Evolutionary conservation across 306 rosid species (phyloP).

Genomic region (Quercus alba): DNA sequence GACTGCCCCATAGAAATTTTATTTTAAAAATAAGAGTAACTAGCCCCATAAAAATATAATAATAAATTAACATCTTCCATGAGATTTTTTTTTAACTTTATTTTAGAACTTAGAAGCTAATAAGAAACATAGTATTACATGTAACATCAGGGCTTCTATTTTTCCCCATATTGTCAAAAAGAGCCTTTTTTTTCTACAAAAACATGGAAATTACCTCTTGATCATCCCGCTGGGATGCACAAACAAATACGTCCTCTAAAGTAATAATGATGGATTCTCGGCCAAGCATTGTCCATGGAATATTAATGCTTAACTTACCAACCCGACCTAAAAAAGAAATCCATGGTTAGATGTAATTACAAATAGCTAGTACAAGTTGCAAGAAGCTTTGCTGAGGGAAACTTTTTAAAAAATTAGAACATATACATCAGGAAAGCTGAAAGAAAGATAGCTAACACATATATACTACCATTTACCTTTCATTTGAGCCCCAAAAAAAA

Average conservation of each 20-base stretch:
- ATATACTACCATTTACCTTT: no score
- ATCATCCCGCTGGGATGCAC: conserved; percentile 84
- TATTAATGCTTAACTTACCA: conserved; percentile 91
- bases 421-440: no score
- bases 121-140: neutral
- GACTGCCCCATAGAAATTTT: conserved; percentile 6
- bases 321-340: conserved; percentile 60
- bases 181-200: neutral
- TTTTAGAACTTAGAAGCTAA: neutral
- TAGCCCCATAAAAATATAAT: neutral
- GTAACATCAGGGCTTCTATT: neutral
- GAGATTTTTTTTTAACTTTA: neutral
- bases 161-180: neutral
- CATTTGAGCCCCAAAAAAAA: no score
- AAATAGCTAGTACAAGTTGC: conserved; percentile 17
- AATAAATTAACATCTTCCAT: neutral
- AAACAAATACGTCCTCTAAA: conserved; percentile 77
- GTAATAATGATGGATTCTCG: conserved; percentile 84
- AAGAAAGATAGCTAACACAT: no score
- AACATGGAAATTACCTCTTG: conserved; percentile 57
- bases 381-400: neutral
- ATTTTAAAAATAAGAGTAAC: neutral
- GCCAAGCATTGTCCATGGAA: conserved; percentile 96
- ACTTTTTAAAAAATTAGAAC: neutral
- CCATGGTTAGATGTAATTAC: conserved; percentile 13